Evolutionary conservation across 805 yeast species (phyloP).

Genomic region (Myxozyma neglecta): DNA sequence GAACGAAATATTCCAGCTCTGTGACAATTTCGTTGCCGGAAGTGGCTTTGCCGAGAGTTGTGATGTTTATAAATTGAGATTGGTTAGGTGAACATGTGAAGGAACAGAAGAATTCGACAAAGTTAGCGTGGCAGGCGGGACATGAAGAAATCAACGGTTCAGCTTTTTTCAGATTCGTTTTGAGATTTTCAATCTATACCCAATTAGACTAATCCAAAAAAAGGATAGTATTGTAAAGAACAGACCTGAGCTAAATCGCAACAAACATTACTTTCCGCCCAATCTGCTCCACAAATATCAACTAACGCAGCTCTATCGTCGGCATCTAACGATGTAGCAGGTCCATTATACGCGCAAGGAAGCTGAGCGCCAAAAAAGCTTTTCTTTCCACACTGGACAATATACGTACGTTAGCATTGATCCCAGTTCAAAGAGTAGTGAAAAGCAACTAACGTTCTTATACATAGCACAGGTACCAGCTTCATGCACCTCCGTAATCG

Average conservation of each 20-base stretch:
- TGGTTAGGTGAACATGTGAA: slow-evolving; percentile 91
- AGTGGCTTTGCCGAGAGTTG: slow-evolving; percentile 47
- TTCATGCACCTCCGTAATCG: slow-evolving; percentile 38
- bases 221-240: background rate
- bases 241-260: slow-evolving; percentile 66
- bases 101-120: slow-evolving; percentile 74
- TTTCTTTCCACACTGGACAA: slow-evolving; percentile 69
- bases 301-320: slow-evolving; percentile 50
- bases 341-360: slow-evolving; percentile 68
- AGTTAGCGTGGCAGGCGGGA: slow-evolving; percentile 89
- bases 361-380: slow-evolving; percentile 73
- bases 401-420: background rate
- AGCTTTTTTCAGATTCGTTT: slow-evolving; percentile 63
- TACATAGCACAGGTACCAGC: slow-evolving; percentile 57
- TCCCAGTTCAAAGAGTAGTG: background rate
- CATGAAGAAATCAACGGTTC: slow-evolving; percentile 82
- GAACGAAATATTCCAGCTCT: slow-evolving; percentile 65
- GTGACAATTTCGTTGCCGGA: slow-evolving; percentile 62
- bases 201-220: background rate
- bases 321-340: slow-evolving; percentile 49
- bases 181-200: background rate
- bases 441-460: slow-evolving; percentile 41
- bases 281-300: slow-evolving; percentile 71
- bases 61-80: slow-evolving; percentile 68
- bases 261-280: slow-evolving; percentile 58